phyloP scores from a whole-genome alignment of 208 protist genomes.

The Acanthamoeba castellanii region DNA sequence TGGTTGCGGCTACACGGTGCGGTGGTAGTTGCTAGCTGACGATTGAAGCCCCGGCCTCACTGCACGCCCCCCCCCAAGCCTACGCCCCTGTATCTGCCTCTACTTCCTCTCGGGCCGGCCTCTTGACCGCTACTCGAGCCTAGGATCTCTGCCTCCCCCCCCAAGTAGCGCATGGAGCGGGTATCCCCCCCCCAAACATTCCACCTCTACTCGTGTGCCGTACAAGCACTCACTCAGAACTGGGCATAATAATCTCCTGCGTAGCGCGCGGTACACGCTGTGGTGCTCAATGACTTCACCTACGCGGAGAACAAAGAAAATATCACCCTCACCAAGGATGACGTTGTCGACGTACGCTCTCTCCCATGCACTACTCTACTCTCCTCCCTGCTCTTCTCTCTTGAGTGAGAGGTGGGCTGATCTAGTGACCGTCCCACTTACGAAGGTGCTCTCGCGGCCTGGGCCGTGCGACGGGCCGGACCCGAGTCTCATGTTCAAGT shows the following conservation, averaged over 20 bases:
- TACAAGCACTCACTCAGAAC: neutral
- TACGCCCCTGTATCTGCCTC: too few relatives aligned
- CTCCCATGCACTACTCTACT: neutral
- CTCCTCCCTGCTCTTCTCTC: neutral
- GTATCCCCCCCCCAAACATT: neutral
- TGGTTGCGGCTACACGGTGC: too few relatives aligned
- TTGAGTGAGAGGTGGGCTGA: neutral
- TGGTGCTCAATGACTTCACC: neutral
- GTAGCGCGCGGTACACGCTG: neutral
- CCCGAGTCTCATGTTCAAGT: slow-evolving; percentile 14
- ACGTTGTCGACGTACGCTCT: neutral
- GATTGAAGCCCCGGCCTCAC: too few relatives aligned
- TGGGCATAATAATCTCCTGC: neutral
- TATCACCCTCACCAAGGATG: slow-evolving; percentile 7
- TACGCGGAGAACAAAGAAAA: neutral
- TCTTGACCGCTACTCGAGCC: too few relatives aligned
- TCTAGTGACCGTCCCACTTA: neutral
- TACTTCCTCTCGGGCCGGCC: too few relatives aligned
- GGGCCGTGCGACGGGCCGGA: neutral
- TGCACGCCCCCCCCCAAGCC: too few relatives aligned
- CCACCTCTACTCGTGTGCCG: neutral
- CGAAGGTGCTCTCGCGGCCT: slow-evolving; percentile 16
- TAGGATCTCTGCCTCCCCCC: too few relatives aligned
- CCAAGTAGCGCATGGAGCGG: neutral
- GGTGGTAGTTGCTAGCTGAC: too few relatives aligned